Conservation (phyloP, 805 yeast genomes). For the Millerozyma miso region DNA sequence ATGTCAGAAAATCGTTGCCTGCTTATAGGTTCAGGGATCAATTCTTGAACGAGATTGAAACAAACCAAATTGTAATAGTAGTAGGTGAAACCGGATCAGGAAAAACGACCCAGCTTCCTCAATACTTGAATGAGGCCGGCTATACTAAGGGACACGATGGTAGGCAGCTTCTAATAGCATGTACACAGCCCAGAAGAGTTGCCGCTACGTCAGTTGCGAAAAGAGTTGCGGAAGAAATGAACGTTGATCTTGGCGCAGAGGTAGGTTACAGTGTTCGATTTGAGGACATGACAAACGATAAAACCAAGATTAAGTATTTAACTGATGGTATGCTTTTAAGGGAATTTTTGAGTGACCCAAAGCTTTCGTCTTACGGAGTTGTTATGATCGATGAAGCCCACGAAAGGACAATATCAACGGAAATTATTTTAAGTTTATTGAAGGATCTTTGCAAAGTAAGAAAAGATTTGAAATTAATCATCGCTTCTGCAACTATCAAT, state of each 20-base stretch:
- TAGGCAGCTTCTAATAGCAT: constrained; percentile 52
- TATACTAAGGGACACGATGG: constrained; percentile 47
- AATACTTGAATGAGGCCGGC: constrained; percentile 79
- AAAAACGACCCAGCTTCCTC: constrained; percentile 91
- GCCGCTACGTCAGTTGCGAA: constrained; percentile 91
- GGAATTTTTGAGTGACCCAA: constrained; percentile 78
- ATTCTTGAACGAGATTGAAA: constrained; percentile 54
- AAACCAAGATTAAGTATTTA: constrained; percentile 79
- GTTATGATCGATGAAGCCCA: constrained; percentile 97
- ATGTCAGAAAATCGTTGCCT: constrained; percentile 66
- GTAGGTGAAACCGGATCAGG: constrained; percentile 95
- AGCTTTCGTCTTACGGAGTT: constrained; percentile 64
- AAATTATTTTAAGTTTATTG: constrained; percentile 69
- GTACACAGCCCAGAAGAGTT: constrained; percentile 93
- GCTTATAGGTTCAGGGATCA: constrained; percentile 62
- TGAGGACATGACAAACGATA: constrained; percentile 66
- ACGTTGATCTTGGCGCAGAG: constrained; percentile 69
- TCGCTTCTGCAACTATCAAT: constrained; percentile 94
- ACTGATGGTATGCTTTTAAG: constrained; percentile 94
- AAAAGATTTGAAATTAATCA: constrained; percentile 67
- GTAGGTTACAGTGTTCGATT: constrained; percentile 90
- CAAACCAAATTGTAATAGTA: constrained; percentile 65
- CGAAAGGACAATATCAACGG: constrained; percentile 92
- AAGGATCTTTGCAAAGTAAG: constrained; percentile 64
- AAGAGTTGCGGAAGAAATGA: constrained; percentile 89